Percentiles rank a stretch among this genome's conserved stretches.
phyloP scores from a whole-genome alignment of 2,329 filamentous ascomycete species.

The Phaeoacremonium minimum region DNA sequence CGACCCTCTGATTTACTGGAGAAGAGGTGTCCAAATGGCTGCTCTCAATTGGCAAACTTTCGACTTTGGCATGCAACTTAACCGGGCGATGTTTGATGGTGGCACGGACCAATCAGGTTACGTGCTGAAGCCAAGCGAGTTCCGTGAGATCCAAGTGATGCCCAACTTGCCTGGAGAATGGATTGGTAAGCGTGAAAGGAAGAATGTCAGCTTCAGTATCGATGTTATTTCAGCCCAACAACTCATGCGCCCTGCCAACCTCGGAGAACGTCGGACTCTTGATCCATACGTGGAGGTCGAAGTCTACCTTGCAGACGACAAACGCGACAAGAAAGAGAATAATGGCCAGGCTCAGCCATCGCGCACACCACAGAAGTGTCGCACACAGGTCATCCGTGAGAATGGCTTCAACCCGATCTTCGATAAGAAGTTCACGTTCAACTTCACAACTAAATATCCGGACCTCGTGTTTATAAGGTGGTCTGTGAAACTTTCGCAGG shows the following conservation, averaged over 20 bases:
- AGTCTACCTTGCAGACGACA: constrained; percentile 90
- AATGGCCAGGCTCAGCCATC: constrained; percentile 42
- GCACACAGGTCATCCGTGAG: constrained; percentile 75
- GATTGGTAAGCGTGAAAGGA: constrained; percentile 67
- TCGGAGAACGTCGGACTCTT: constrained; percentile 54
- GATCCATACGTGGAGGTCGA: constrained; percentile 95
- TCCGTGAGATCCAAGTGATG: constrained; percentile 66
- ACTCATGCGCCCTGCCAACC: constrained; percentile 73
- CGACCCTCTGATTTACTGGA: constrained; percentile 90
- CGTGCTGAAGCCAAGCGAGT: constrained; percentile 84
- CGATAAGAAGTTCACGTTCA: constrained; percentile 73
- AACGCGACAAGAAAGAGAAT: constrained; percentile 78
- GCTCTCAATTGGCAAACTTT: constrained; percentile 99
- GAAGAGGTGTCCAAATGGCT: constrained; percentile 94
- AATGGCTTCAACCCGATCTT: constrained; percentile 95
- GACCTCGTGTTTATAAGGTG: constrained; percentile 91
- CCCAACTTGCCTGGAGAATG: constrained; percentile 50
- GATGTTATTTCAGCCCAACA: constrained; percentile 93
- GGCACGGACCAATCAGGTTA: constrained; percentile 85
- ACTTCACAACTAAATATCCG: constrained; percentile 87
- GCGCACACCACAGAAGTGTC: constrained; percentile 65
- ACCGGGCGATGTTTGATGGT: constrained; percentile 95
- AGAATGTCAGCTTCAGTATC: constrained; percentile 79
- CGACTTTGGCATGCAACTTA: constrained; percentile 91
- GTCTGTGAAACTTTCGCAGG: constrained; percentile 82